Percentiles rank a stretch among this genome's conserved stretches.
Evolutionary conservation across 2,329 filamentous ascomycete genomes (phyloP).

Genomic region (Cyanodermella asteris): DNA sequence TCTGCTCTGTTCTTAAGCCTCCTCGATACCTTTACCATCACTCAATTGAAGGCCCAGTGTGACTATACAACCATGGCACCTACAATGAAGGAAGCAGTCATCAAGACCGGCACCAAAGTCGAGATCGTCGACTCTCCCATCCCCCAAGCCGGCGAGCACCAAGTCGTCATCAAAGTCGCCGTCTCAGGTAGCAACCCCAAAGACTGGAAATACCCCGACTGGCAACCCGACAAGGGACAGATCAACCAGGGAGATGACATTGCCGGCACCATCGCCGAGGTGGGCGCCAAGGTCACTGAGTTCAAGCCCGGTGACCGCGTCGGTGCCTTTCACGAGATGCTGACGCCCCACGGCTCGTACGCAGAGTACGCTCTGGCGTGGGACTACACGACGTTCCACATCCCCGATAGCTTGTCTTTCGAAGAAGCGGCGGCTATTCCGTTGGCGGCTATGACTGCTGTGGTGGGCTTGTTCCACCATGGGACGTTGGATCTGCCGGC

Average conservation of each 20-base stretch:
- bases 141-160: constrained; percentile 16
- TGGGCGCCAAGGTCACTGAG: constrained; percentile 28
- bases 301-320: constrained; percentile 36
- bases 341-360: constrained; percentile 26
- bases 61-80: too few relatives aligned
- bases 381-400: constrained; percentile 31
- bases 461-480: constrained; percentile 26
- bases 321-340: constrained; percentile 23
- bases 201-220: constrained; percentile 19
- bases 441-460: constrained; percentile 32
- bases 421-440: constrained; percentile 37
- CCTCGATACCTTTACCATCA: too few relatives aligned
- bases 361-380: constrained; percentile 34
- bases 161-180: constrained; percentile 20
- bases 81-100: constrained; percentile 24
- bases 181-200: constrained; percentile 25
- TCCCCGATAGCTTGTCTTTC: constrained; percentile 27
- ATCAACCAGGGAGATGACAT: constrained; percentile 30
- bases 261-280: constrained; percentile 26
- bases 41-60: too few relatives aligned
- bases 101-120: constrained; percentile 14
- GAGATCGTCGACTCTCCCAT: constrained; percentile 20
- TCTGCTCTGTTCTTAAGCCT: too few relatives aligned
- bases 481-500: constrained; percentile 22
- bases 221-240: constrained; percentile 2